Percentiles rank a stretch among this genome's conserved stretches.
Evolutionary conservation across 352 stramenopile genomes (phyloP).

Genomic region (Phytophthora multivora): DNA sequence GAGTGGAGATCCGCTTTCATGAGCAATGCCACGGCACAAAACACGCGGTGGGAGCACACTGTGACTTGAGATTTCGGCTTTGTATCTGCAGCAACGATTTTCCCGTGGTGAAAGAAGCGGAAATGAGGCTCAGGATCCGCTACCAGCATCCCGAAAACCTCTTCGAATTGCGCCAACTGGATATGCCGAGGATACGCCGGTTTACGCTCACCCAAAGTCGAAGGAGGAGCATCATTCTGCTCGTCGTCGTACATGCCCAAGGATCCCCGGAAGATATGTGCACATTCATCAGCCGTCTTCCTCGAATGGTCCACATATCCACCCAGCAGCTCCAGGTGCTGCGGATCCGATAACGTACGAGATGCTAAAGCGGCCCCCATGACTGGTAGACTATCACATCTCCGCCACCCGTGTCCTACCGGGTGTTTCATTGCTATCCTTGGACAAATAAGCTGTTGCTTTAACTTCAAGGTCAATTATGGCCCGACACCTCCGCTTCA

Average conservation of each 20-base stretch:
- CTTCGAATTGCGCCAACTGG: constrained; percentile 59
- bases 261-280: constrained; percentile 50
- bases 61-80: constrained; percentile 22
- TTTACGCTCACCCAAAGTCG: constrained; percentile 17
- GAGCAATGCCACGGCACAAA: constrained; percentile 60
- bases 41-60: constrained; percentile 61
- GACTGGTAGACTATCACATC: background rate
- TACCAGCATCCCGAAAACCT: constrained; percentile 79
- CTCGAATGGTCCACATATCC: constrained; percentile 62
- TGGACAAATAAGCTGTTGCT: constrained; percentile 9
- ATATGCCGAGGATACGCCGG: constrained; percentile 53
- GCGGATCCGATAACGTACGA: constrained; percentile 16
- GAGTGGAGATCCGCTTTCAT: constrained; percentile 55
- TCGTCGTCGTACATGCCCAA: constrained; percentile 36
- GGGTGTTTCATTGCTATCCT: constrained; percentile 26
- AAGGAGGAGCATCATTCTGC: constrained; percentile 2
- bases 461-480: constrained; percentile 17
- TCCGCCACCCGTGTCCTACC: background rate
- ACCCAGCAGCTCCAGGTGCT: constrained; percentile 48
- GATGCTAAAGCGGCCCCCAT: constrained; percentile 44
- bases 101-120: constrained; percentile 53
- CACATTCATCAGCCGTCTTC: constrained; percentile 59
- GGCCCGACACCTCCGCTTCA: background rate
- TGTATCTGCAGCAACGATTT: constrained; percentile 15
- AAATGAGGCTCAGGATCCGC: constrained; percentile 70